Base-by-base conservation (phyloP, 2,329 filamentous ascomycete species). In the Fusarium austroafricanum region DNA sequence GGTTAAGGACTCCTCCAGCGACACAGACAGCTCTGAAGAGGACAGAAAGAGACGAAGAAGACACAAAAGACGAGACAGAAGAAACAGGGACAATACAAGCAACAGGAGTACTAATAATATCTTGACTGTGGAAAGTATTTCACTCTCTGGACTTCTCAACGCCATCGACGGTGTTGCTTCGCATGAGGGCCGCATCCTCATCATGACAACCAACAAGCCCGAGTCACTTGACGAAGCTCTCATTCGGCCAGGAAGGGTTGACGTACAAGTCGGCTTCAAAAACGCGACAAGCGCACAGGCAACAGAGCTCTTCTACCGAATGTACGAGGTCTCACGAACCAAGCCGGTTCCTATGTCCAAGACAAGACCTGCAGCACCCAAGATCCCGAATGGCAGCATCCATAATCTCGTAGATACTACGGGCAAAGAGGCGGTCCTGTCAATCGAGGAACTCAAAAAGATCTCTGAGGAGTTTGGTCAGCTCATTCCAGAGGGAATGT, bases 131-230 rank as follows among this genome's bases (percentile, higher is more conserved):
- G 74, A 79, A 37, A 72, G 84, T n/a, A 92, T 94, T 68, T 92
- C 91, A 1, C 84, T 96, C 3, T 92, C 91, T 0, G 92, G 92
- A 1, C 84, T 96, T 2, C 84, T 96, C 51, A 96, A 96, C 77
- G 90, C 91, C 59, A 93, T 96, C 61, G 92, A 96, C 73, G 92
- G 93, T 55, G 92, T 94, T 2, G 91, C 90, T 2, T 91, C 89
- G 5, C 91, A 92, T 71, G 92, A 95, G 79, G 92, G 92, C 26
- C 87, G 91, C 44, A 87, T 95, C 14, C 84, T 95, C 18, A 89
- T 95, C 79, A 93, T 94, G 90, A 94, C 92, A 0, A 93, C 91
- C 31, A 96, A 95, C 78, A 86, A 88, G 61, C 90, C 90, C 4
- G 89, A 94, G 71, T 83, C 86, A 15, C 85, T 95, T 0, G 92